A percentile compares a stretch with the other conserved stretches of the same genome.
phyloP scores from a whole-genome alignment of 1,284 basidiomycete genomes.

The Taiwanofungus camphoratus region DNA sequence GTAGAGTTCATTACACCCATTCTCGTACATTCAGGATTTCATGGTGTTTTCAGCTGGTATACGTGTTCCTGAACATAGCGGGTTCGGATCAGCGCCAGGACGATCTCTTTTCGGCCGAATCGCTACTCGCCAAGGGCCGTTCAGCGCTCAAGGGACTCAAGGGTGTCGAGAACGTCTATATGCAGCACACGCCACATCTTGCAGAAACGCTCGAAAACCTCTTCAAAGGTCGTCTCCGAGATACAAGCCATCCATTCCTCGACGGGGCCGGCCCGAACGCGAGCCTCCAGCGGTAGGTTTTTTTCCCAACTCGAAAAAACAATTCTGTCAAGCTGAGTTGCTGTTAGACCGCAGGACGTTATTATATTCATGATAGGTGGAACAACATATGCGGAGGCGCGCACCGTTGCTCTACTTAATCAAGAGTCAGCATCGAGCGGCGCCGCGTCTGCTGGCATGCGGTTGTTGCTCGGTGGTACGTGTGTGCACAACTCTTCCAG shows the following conservation, averaged over 20 bases:
- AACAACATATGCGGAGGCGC: conserved; percentile 90
- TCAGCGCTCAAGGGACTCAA: conserved; percentile 95
- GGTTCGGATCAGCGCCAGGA: conserved; percentile 97
- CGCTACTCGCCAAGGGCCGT: conserved; percentile 90
- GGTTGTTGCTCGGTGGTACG: conserved; percentile 86
- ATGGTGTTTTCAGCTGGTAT: conserved; percentile 65
- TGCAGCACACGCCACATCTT: conserved; percentile 93
- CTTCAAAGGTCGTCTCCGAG: conserved; percentile 81
- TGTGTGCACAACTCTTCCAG: conserved; percentile 90
- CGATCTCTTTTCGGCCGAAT: conserved; percentile 95
- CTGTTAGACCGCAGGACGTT: conserved; percentile 82
- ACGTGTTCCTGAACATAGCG: conserved; percentile 89
- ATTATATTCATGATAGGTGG: conserved; percentile 95
- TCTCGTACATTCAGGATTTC: background rate
- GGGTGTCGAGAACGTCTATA: conserved; percentile 99
- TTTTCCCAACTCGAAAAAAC: background rate
- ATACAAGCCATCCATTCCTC: conserved; percentile 88
- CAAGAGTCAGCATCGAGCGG: conserved; percentile 55
- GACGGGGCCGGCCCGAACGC: conserved; percentile 66
- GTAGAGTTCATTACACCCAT: conserved; percentile 41
- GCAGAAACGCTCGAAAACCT: conserved; percentile 89
- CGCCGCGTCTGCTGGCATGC: conserved; percentile 48
- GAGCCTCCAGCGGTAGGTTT: conserved; percentile 55
- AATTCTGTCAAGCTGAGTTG: conserved; percentile 2
- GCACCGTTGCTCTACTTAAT: conserved; percentile 79